Base-by-base conservation (phyloP, 2,329 filamentous ascomycete species). In the Xenoacremonium recifei region DNA sequence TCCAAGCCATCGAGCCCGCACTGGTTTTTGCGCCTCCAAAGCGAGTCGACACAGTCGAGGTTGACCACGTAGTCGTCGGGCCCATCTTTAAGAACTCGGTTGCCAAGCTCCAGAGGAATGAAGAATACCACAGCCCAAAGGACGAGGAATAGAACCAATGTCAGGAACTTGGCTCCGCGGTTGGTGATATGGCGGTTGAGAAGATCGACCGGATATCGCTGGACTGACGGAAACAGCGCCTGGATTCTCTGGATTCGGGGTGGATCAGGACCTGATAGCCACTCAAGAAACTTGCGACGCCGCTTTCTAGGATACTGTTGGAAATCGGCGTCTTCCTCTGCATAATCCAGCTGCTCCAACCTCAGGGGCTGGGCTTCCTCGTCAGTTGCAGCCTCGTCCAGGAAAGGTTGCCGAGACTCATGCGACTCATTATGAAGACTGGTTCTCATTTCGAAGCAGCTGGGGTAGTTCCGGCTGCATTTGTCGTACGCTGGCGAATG, bases 1-100 rank as follows among this genome's bases (percentile, higher is more conserved):
- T 80, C 71, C 46, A 81, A 80, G 6, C 88, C 88, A 51, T 92
- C 82, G 12, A 92, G 57, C 1, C 87, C 87, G 61, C 88, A 93
- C 11, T 68, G 69, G 58, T 90, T 91, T 21, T 80, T 83, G 27
- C 80, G 61, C 7, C 70, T 75, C 86, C 87, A 93, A 58, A 87
- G 88, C 12, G 82, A 76, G 40, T 77, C 74, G 11, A 76, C 79
- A 62, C 88, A 93, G 21, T 79, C 71, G 33, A 92, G 78, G 40
- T 76, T 72, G 40, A 76, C 72, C 0, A 87, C 85, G 33, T 68
- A 71, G 13, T 85, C 87, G 69, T 84, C 87, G 35, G 77, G 82
- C 12, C 75, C 75, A 40, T 91, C 77, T 48, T 86, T 79, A 18
- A 77, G 72, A 2, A 73, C 70, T 32, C 70, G 54, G 4, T 79